These are phyloP conservation scores for Wickerhamomyces rabaulensis DNA, from an alignment of 805 yeast genomes.

Conservation along the genomic window DNA sequence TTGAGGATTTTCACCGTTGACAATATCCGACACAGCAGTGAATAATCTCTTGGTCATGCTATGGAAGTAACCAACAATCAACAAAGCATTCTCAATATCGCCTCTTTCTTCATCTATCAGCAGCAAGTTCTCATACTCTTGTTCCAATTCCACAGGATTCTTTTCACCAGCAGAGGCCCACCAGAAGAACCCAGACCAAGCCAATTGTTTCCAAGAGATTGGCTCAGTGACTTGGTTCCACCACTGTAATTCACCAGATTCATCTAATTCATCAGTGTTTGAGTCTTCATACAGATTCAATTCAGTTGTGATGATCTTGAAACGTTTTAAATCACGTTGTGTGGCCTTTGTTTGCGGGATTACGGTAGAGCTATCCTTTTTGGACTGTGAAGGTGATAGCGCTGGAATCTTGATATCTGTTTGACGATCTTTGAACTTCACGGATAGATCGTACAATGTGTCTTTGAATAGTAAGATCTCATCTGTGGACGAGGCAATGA, in stretches of 20 bases:
- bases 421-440: conserved; percentile 18
- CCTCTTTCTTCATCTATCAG: conserved; percentile 12
- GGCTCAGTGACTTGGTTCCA: conserved; percentile 43
- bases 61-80: conserved; percentile 48
- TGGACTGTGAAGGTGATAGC: conserved; percentile 6
- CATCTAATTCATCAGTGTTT: conserved; percentile 4
- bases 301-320: conserved; percentile 23
- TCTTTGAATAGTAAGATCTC: conserved; percentile 53
- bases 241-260: conserved; percentile 28
- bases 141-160: conserved; percentile 33
- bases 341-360: conserved; percentile 22
- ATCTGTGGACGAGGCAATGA: conserved; percentile 62
- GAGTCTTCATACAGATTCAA: conserved; percentile 8
- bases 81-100: conserved; percentile 22
- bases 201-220: conserved; percentile 48
- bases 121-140: conserved; percentile 32
- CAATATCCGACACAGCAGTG: conserved; percentile 31
- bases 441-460: conserved; percentile 43
- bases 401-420: conserved; percentile 7
- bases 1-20: conserved; percentile 25
- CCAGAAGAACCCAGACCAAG: conserved; percentile 74
- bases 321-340: conserved; percentile 33
- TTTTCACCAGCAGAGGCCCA: conserved; percentile 84
- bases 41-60: conserved; percentile 40
- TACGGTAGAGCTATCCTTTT: conserved; percentile 8